Evolutionary conservation across 139 green algal species (phyloP).

Genomic region (Tetradesmus obliquus): DNA sequence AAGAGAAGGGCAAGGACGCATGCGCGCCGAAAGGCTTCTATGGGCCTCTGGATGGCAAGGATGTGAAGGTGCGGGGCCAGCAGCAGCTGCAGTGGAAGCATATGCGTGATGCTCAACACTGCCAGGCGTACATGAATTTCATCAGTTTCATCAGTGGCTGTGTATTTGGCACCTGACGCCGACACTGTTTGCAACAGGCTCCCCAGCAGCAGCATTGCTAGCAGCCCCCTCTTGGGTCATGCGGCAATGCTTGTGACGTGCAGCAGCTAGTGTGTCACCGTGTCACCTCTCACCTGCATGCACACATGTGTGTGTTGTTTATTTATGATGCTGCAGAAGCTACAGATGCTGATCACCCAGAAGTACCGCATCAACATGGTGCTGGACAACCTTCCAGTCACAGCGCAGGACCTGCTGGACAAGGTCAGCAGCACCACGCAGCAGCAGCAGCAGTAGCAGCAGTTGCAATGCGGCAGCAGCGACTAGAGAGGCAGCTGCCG

Average conservation of each 20-base stretch:
- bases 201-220: not conserved
- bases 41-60: conserved; percentile 60
- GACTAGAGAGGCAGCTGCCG: not conserved
- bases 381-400: conserved; percentile 98
- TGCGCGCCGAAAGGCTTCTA: conserved; percentile 68
- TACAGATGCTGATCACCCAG: conserved; percentile 79
- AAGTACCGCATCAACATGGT: conserved; percentile 94
- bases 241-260: not conserved
- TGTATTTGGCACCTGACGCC: too few relatives aligned
- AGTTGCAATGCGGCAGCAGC: not conserved
- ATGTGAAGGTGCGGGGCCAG: conserved; percentile 63
- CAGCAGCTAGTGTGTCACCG: not conserved
- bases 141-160: too few relatives aligned
- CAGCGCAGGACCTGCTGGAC: conserved; percentile 85
- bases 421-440: conserved; percentile 46
- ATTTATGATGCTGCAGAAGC: conserved; percentile 51
- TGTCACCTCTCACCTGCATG: not conserved
- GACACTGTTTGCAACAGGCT: too few relatives aligned
- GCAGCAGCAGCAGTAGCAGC: not conserved
- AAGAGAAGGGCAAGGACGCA: conserved; percentile 66
- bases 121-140: too few relatives aligned
- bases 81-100: conserved; percentile 26
- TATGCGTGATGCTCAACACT: too few relatives aligned
- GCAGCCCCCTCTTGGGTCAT: not conserved
- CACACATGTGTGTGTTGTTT: not conserved